Percentiles rank a stretch among this genome's conserved stretches.
phyloP scores from a whole-genome alignment of 441 rosid genomes.

The Bocquillonia castaneifolia region DNA sequence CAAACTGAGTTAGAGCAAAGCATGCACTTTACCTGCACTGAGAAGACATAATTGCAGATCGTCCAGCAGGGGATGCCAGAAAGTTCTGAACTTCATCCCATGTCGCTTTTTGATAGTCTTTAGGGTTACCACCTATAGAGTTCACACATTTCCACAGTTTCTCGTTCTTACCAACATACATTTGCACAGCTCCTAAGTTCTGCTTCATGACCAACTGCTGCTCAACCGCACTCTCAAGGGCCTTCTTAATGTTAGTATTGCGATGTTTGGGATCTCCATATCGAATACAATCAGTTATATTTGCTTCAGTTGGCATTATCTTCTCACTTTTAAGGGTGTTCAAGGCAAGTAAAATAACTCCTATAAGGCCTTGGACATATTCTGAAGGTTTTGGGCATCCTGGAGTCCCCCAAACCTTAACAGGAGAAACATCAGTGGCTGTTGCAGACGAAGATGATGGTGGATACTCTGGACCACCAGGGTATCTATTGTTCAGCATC shows the following conservation, averaged over 20 bases:
- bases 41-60: constrained; percentile 36
- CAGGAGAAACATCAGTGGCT: constrained; percentile 8
- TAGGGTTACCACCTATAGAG: constrained; percentile 28
- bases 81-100: constrained; percentile 32
- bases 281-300: constrained; percentile 36
- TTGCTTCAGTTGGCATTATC: constrained; percentile 39
- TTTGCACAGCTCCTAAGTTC: constrained; percentile 29
- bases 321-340: constrained; percentile 36
- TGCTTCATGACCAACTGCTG: constrained; percentile 38
- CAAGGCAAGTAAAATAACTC: constrained; percentile 37
- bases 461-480: constrained; percentile 8
- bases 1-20: not conserved
- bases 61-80: constrained; percentile 32
- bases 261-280: constrained; percentile 37
- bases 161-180: constrained; percentile 36
- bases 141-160: constrained; percentile 39
- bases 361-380: constrained; percentile 33
- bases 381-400: constrained; percentile 34
- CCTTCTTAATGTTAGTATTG: constrained; percentile 33
- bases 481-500: constrained; percentile 9
- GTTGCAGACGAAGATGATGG: constrained; percentile 21
- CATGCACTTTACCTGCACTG: constrained; percentile 30
- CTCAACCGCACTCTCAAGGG: constrained; percentile 34
- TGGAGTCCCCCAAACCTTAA: constrained; percentile 32
- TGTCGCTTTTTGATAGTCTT: constrained; percentile 26